Base-by-base conservation (phyloP, 1,284 basidiomycete genomes). In the Ustilago cynodontis region DNA sequence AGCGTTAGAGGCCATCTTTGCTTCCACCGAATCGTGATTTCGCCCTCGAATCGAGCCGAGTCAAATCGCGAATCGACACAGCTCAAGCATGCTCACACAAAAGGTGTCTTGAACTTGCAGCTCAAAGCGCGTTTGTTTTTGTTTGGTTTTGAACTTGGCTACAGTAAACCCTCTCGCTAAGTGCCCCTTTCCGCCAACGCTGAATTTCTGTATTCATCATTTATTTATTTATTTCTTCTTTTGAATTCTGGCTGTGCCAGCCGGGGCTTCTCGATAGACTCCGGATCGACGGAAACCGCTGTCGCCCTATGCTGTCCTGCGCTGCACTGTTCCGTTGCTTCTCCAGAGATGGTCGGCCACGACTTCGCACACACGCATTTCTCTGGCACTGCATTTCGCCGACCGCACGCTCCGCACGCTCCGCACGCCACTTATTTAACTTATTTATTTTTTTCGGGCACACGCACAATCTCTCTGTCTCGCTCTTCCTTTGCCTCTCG, bases 341-440 rank as follows among this genome's bases (percentile, higher is more conserved):
- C 29, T 14, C 37, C 14, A 13, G 18, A 18, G 14, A 39, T 16
- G 18, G 13, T 39, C 6, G 31, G 31, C 31, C 31, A 33, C 6
- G 31, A 33, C 31, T n/a, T 33, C 31, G 31, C 31, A 6, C 35
- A 37, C 35, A 11, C 35, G 8, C 2, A 9, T 37, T 2, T 22
- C 22, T 24, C 20, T 8, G 39, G 26, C 18, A 45, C 43, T 45
- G 43, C 35, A 55, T 41, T 55, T 55, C 53, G 26, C 37, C 53
- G 53, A 55, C 37, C 31, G 31, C 11, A 33, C 31, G 37, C 37
- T 16, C 8, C 20, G 54, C 39, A 41, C 54, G 24, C 54, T 33
- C 24, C 54, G 29, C 24, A 37, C 54, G 54, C 54, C 54, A 41
- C 41, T 49, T 45, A 45, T n/a, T 13, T 41, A 33, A 11, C 11